These are phyloP conservation scores for Musa troglodytarum DNA, from an alignment of 176 grass and related monocot genomes.

Conservation along the genomic window DNA sequence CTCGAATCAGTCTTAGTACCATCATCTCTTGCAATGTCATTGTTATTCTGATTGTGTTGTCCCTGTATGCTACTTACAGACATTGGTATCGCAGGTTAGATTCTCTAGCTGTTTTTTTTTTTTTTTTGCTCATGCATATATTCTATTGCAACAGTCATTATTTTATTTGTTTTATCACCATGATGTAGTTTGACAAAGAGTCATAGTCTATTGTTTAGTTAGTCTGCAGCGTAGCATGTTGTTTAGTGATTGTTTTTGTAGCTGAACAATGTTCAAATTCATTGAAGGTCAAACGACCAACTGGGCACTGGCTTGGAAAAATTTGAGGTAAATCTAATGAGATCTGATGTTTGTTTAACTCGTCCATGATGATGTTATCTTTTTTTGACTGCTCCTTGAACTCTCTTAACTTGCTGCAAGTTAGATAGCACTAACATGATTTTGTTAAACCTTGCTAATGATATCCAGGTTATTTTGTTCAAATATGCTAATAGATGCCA, in stretches of 20 bases:
- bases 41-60: conserved; percentile 15
- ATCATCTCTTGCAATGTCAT: conserved; percentile 20
- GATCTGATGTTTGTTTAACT: not conserved
- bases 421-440: not conserved
- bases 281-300: conserved; percentile 11
- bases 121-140: not conserved
- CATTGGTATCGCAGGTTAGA: conserved; percentile 18
- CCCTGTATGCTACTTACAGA: conserved; percentile 26
- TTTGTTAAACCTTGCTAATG: too few relatives aligned
- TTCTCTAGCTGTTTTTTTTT: not conserved
- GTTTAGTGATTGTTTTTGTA: not conserved
- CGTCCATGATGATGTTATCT: not conserved
- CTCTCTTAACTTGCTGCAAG: not conserved
- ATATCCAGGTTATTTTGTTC: too few relatives aligned
- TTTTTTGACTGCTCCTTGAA: not conserved
- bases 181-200: too few relatives aligned
- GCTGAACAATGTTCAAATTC: conserved; percentile 1
- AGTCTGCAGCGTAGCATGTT: not conserved
- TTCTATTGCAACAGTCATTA: not conserved
- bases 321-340: conserved; percentile 9
- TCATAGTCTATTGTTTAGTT: not conserved
- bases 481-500: too few relatives aligned
- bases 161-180: not conserved
- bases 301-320: not conserved
- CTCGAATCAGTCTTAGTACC: conserved; percentile 17